Evolutionary conservation across 371 early-diverging fungal genomes (phyloP), one percentile per base, ranked within the genome.

Genomic region (Syncephalastrum sp.): DNA sequence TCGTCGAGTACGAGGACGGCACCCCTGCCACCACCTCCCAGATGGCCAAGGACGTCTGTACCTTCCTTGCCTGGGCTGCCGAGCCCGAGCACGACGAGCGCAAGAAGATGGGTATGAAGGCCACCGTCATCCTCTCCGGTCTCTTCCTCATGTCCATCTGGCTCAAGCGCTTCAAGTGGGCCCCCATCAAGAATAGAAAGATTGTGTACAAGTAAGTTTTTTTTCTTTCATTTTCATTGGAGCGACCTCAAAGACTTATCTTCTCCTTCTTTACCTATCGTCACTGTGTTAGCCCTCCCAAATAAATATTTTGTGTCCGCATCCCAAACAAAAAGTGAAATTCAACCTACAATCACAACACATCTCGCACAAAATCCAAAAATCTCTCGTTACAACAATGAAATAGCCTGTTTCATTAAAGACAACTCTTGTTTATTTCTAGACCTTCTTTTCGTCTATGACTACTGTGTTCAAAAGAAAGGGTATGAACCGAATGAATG

Each of bases 1-100:
- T 95, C 45, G 94, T 97, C 41, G 97, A 98, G 64, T 98, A 92
- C 69, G 98, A 97, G 61, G 98, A 98, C 72, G 98, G 83, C 29
- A 97, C 98, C n/a, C 95, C 96, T 55, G 95, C 95, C 65, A 96
- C 93, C 19, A 89, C 97, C 42, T 94, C 96, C 21, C 98, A 98
- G 81, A 91, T 98, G 81, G 93, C 98, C 60, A 97, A 96, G 87
- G 98, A 98, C 76, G 98, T 98, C 19, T 78, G 89, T 33, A 88
- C 90, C 25, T 98, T 97, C 89, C 77, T 97, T 60, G 74, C 89
- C 59, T 98, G 97, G 97, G 91, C 96, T 38, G 84, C 94, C 49
- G 96, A 97, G 76, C 98, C 98, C 41, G 98, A 98, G 73, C 90
- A 93, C 60, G 98, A 97, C 67, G 94, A 96, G 38, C 88, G 98